phyloP scores from a whole-genome alignment of 2,329 filamentous ascomycete genomes.

The Diplodia sapinea region DNA sequence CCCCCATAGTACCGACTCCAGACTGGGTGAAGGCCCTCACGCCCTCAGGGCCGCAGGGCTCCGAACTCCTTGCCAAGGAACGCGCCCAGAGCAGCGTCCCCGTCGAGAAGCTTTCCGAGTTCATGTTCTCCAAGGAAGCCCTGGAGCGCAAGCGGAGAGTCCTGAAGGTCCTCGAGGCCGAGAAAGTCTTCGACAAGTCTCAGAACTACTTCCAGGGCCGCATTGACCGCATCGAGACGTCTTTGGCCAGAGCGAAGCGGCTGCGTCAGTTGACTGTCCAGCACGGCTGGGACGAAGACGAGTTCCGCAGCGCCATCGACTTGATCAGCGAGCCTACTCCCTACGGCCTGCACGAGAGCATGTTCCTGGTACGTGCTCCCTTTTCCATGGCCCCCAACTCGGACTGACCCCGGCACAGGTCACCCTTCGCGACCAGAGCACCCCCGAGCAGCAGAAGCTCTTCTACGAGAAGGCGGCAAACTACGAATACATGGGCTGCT shows the following conservation, averaged over 20 bases:
- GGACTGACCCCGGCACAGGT: slow-evolving; percentile 50
- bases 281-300: slow-evolving; percentile 70
- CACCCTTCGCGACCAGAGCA: slow-evolving; percentile 73
- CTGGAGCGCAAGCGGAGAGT: slow-evolving; percentile 67
- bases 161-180: slow-evolving; percentile 67
- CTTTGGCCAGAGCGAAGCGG: slow-evolving; percentile 73
- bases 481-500: slow-evolving; percentile 78
- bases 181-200: slow-evolving; percentile 77
- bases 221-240: slow-evolving; percentile 70
- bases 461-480: slow-evolving; percentile 72
- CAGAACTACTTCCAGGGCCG: slow-evolving; percentile 77
- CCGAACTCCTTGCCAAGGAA: slow-evolving; percentile 71
- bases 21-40: slow-evolving; percentile 71
- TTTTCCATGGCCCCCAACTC: slow-evolving; percentile 28
- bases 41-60: slow-evolving; percentile 70
- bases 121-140: slow-evolving; percentile 71
- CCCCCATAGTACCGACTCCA: slow-evolving; percentile 48
- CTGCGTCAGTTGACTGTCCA: slow-evolving; percentile 69
- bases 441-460: slow-evolving; percentile 72
- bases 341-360: slow-evolving; percentile 73
- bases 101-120: slow-evolving; percentile 69
- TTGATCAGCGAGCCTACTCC: slow-evolving; percentile 76
- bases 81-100: slow-evolving; percentile 70
- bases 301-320: slow-evolving; percentile 68
- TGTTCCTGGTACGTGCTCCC: slow-evolving; percentile 63